phyloP scores from a whole-genome alignment of 78 protist genomes.

The Polysphondylium violaceum region DNA sequence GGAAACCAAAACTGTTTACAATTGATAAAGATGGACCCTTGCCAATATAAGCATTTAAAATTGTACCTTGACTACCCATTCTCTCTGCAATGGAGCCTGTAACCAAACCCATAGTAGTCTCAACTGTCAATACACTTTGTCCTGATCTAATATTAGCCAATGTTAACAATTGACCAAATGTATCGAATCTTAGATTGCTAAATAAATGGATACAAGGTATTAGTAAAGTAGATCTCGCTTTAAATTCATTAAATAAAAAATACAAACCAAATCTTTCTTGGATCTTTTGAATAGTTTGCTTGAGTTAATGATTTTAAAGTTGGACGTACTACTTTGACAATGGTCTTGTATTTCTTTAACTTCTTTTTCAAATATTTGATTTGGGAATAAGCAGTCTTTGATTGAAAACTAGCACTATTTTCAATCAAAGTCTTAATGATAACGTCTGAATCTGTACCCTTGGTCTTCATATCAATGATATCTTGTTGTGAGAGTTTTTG shows the following conservation, averaged over 20 bases:
- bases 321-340: slow-evolving; percentile 59
- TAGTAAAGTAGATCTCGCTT: not conserved
- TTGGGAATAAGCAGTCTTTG: slow-evolving; percentile 64
- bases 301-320: slow-evolving; percentile 33
- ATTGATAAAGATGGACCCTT: slow-evolving; percentile 62
- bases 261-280: slow-evolving; percentile 65
- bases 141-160: slow-evolving; percentile 46
- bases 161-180: slow-evolving; percentile 75
- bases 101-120: slow-evolving; percentile 61
- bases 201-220: not conserved
- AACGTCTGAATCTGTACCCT: slow-evolving; percentile 37
- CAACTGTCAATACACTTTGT: slow-evolving; percentile 41
- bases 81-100: slow-evolving; percentile 75
- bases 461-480: slow-evolving; percentile 35
- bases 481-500: slow-evolving; percentile 77
- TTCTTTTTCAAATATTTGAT: slow-evolving; percentile 75
- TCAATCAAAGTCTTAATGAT: slow-evolving; percentile 74
- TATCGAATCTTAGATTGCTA: slow-evolving; percentile 73
- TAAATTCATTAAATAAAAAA: no score
- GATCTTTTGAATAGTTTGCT: slow-evolving; percentile 47
- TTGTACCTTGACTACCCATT: slow-evolving; percentile 61
- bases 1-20: slow-evolving; percentile 62
- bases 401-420: slow-evolving; percentile 56
- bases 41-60: slow-evolving; percentile 42
- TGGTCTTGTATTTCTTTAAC: slow-evolving; percentile 43